Conservation (phyloP, 2,329 filamentous ascomycete genomes). For the Hypomyces rosellus region DNA sequence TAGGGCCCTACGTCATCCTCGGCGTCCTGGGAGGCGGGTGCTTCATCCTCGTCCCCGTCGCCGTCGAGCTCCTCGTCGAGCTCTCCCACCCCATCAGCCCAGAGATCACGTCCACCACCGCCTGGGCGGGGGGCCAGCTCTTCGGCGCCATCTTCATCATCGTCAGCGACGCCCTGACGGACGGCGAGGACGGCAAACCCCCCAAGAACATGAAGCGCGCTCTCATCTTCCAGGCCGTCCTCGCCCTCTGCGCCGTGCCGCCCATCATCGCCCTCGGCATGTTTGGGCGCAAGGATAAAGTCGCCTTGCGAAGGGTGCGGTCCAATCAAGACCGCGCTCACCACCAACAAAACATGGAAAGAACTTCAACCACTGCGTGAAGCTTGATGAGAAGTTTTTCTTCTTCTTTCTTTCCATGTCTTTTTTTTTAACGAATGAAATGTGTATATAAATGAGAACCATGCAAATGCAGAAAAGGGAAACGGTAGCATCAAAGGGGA, state of each 20-base stretch:
- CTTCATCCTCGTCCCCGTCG: constrained; percentile 77
- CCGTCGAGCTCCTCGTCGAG: constrained; percentile 81
- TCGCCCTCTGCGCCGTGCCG: constrained; percentile 60
- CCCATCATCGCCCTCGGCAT: constrained; percentile 63
- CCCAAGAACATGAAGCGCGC: constrained; percentile 67
- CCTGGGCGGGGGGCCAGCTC: constrained; percentile 82
- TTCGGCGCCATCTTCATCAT: constrained; percentile 81
- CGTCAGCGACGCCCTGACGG: constrained; percentile 68
- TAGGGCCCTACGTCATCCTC: constrained; percentile 68
- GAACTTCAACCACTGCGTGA: no score
- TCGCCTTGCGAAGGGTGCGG: constrained; percentile 43
- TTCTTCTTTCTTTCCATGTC: background rate
- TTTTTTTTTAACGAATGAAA: background rate
- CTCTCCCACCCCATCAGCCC: constrained; percentile 81
- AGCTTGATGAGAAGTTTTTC: no score
- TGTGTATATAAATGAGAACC: background rate
- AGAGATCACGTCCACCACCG: constrained; percentile 75
- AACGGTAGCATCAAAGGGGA: no score
- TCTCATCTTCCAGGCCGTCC: constrained; percentile 71
- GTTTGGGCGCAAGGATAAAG: constrained; percentile 54
- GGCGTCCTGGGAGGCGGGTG: constrained; percentile 70
- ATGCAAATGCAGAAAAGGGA: background rate
- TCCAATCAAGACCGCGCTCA: no score
- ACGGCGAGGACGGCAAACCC: constrained; percentile 44
- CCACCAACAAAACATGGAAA: no score